These are phyloP conservation scores for Xylaria polymorpha DNA, from an alignment of 2,329 filamentous ascomycete genomes.

Conservation along the genomic window DNA sequence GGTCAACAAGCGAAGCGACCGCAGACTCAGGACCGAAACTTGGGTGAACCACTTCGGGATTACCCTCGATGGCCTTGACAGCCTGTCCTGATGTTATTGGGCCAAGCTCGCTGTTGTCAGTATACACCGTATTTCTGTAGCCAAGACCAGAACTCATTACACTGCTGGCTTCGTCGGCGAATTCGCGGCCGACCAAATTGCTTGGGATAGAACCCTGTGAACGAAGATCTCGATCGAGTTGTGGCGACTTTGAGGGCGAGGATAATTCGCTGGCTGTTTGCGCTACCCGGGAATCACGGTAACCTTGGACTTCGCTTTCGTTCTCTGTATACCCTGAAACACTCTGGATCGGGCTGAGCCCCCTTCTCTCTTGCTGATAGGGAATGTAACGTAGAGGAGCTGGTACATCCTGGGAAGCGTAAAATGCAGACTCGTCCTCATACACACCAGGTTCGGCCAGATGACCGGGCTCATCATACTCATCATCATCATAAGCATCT, in stretches of 20 bases:
- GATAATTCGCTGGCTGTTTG: slow-evolving; percentile 65
- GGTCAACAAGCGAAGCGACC: slow-evolving; percentile 79
- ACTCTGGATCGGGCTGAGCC: slow-evolving; percentile 89
- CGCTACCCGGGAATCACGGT: slow-evolving; percentile 67
- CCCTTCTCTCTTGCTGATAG: slow-evolving; percentile 75
- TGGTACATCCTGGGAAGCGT: slow-evolving; percentile 71
- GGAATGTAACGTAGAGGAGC: slow-evolving; percentile 74
- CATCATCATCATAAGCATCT: slow-evolving; percentile 55
- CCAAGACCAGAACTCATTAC: slow-evolving; percentile 66
- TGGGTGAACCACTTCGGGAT: slow-evolving; percentile 80
- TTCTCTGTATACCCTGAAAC: slow-evolving; percentile 86
- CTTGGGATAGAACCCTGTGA: slow-evolving; percentile 69
- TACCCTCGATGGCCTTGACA: slow-evolving; percentile 76
- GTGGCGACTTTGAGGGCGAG: slow-evolving; percentile 69
- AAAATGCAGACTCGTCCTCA: slow-evolving; percentile 62
- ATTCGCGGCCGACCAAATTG: slow-evolving; percentile 61
- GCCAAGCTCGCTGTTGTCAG: slow-evolving; percentile 67
- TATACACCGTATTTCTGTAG: slow-evolving; percentile 63
- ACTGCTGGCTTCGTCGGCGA: slow-evolving; percentile 70
- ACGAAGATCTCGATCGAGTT: slow-evolving; percentile 55
- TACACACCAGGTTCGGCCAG: slow-evolving; percentile 51
- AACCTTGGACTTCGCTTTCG: slow-evolving; percentile 67
- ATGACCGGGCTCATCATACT: slow-evolving; percentile 59
- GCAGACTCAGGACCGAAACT: slow-evolving; percentile 83
- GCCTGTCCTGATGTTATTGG: slow-evolving; percentile 73